These are phyloP conservation scores for Erythrophleum ivorense DNA, from an alignment of 331 rosid genomes.

Conservation along the genomic window DNA sequence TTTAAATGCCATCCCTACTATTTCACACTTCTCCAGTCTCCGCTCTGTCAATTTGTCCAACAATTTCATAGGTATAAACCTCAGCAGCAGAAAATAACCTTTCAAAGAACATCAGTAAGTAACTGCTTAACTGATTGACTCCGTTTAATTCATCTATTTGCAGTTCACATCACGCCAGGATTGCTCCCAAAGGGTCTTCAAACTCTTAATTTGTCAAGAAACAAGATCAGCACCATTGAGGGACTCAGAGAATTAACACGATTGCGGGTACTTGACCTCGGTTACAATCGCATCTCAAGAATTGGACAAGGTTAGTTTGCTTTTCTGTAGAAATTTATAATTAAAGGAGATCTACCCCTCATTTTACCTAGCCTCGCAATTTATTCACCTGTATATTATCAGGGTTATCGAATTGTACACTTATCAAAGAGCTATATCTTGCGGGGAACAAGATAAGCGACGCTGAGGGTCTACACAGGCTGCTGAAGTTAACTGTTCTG, in stretches of 20 bases:
- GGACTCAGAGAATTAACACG: constrained; percentile 77
- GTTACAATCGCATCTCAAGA: constrained; percentile 87
- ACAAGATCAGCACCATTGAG: constrained; percentile 75
- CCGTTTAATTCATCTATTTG: constrained; percentile 36
- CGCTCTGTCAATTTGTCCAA: constrained; percentile 75
- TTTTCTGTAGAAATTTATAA: neutral
- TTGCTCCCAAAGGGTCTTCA: constrained; percentile 83
- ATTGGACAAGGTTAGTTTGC: constrained; percentile 77
- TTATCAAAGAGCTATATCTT: constrained; percentile 81
- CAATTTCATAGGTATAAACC: constrained; percentile 76
- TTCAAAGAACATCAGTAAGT: neutral
- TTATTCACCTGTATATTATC: constrained; percentile 18
- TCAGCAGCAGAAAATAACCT: constrained; percentile 5
- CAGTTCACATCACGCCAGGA: constrained; percentile 75
- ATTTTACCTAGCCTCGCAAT: neutral
- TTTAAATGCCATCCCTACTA: constrained; percentile 70
- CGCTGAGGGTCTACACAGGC: constrained; percentile 86
- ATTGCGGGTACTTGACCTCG: constrained; percentile 73
- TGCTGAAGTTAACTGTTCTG: constrained; percentile 73
- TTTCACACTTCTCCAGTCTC: constrained; percentile 72
- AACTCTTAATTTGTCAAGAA: constrained; percentile 79
- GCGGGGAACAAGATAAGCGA: constrained; percentile 86
- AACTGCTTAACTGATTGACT: constrained; percentile 36
- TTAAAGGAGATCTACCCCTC: neutral
- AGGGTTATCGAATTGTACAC: constrained; percentile 80